Base-by-base conservation (phyloP, 352 stramenopile genomes). In the Globisporangium carolinianum region DNA sequence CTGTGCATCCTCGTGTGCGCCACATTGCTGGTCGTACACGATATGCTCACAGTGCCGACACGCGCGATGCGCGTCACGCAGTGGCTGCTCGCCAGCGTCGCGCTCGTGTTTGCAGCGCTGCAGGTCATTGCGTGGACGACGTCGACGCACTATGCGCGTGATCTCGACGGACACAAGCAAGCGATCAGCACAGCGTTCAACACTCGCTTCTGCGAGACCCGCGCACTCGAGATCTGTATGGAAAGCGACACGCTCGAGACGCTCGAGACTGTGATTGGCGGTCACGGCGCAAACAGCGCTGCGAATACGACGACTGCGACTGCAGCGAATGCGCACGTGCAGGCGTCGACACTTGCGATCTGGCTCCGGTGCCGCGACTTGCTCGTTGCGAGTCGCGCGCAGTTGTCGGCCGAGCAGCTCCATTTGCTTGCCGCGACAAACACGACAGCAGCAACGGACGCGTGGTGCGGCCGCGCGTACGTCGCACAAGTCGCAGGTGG, bases 181-280 rank as follows among this genome's bases (percentile, higher is more conserved):
- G 61, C 49, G 14, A 39, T 66, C 39, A 43, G 56, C 9, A 38
- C 50, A 15, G 37, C 38, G 32, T 66, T 66, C 61, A 66, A 63
- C 55, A 43, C 42, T 3, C 47, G 62, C 55, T 66, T 58, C 45
- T 66, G 61, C 51, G 61, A 66, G 37, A 54, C 59, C 35, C 55
- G 51, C 50, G 61, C 56, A 17, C 59, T 60, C 6, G 54, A 66
- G 24, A 32, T 63, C 5, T 66, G 61, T 38, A 18, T 46, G 14
- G 49, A 66, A 5, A 49, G 49, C 14, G 55, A 55, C 35, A 50
- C 55, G 45, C 36, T 42, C 14, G 18, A 45, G 48, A 55, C 51
- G 45, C 61, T 66, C 2, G 3, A 54, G 47, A 47, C 39, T 8
- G 59, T 66, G 43, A 56, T 66, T 8, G 46, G 51, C 37, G 49